Conservation (phyloP, 345 rosid species). For the Bruguiera gymnorhiza region DNA sequence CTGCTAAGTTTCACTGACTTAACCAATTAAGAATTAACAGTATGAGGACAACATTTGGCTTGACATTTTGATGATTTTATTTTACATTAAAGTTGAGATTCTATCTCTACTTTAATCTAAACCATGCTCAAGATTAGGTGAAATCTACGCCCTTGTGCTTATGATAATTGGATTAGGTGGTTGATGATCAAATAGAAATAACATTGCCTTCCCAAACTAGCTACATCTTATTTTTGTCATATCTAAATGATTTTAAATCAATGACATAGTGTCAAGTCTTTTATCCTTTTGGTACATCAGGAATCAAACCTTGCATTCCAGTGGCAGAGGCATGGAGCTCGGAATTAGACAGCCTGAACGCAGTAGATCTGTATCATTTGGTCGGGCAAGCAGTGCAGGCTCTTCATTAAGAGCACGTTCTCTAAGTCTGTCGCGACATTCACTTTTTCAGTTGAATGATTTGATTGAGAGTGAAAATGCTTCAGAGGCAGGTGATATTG, state of each 20-base stretch:
- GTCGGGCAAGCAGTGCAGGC: conserved; percentile 41
- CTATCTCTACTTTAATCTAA: too few species aligned
- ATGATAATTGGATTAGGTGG: too few species aligned
- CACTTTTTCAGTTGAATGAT: conserved; percentile 36
- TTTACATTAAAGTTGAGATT: too few species aligned
- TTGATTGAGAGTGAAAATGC: conserved; percentile 53
- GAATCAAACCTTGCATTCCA: conserved; percentile 6
- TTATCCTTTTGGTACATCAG: neutral
- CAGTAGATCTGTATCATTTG: conserved; percentile 29
- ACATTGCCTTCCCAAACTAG: neutral
- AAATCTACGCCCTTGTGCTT: too few species aligned
- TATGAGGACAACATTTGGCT: too few species aligned
- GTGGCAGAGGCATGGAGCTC: conserved; percentile 43
- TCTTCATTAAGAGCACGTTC: conserved; percentile 54
- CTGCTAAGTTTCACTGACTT: too few species aligned
- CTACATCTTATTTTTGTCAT: conserved; percentile 5
- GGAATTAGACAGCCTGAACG: conserved; percentile 17
- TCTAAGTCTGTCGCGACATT: conserved; percentile 35
- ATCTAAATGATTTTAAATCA: conserved; percentile 8
- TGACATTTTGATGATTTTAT: too few species aligned
- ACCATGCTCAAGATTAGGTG: too few species aligned
- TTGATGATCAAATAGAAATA: neutral
- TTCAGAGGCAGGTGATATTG: conserved; percentile 90
- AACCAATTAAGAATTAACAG: too few species aligned
- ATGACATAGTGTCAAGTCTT: too few species aligned